Evolutionary conservation across 1,284 basidiomycete genomes (phyloP).

Genomic region (Puccinia polysora): DNA sequence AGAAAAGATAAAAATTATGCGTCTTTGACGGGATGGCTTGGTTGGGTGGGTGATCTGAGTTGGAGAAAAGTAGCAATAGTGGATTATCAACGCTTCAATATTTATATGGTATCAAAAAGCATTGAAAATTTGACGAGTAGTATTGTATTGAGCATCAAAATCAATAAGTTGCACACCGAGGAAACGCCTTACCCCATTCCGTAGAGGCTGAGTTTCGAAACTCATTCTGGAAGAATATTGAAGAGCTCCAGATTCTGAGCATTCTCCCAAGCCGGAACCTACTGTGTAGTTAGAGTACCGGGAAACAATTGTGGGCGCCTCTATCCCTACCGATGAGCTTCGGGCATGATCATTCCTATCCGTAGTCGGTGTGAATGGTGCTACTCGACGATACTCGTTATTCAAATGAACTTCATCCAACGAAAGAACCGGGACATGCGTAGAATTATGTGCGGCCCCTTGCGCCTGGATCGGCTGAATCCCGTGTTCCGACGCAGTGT

Average conservation of each 20-base stretch:
- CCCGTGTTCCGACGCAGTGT: neutral
- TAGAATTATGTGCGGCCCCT: neutral
- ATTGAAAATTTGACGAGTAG: neutral
- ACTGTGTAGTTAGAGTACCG: conserved; percentile 4
- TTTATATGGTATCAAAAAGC: no score
- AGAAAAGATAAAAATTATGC: neutral
- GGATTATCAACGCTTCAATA: no score
- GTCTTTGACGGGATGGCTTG: conserved; percentile 12
- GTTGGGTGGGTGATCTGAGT: neutral
- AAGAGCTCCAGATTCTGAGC: neutral
- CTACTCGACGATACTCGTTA: conserved; percentile 1
- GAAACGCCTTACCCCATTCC: neutral
- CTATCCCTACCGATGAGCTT: conserved; percentile 1
- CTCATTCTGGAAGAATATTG: conserved; percentile 2
- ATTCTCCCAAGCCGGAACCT: conserved; percentile 4
- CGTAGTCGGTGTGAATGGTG: conserved; percentile 1
- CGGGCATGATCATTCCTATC: neutral
- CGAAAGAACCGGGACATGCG: neutral
- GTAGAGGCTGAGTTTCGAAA: conserved; percentile 5
- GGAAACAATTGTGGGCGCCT: neutral
- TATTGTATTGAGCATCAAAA: neutral
- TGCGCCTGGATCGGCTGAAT: neutral
- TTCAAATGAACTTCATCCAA: neutral
- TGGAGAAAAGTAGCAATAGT: neutral
- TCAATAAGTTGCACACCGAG: neutral